A percentile compares a stretch with the other conserved stretches of the same genome.
Evolutionary conservation across 306 rosid species (phyloP).

Genomic region (Vicia sativa): DNA sequence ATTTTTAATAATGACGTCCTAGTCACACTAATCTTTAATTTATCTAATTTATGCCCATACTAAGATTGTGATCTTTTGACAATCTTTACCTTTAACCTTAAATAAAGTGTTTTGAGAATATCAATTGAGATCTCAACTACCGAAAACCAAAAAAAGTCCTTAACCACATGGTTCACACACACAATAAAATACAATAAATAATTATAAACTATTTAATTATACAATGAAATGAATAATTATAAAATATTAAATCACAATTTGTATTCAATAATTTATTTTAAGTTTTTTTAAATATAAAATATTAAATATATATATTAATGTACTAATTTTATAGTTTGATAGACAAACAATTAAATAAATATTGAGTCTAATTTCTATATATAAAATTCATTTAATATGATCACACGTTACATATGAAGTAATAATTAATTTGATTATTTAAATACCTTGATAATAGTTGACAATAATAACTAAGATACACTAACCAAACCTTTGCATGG

Average conservation of each 20-base stretch:
- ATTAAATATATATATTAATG: no score
- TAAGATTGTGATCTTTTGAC: slow-evolving; percentile 26
- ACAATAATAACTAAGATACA: neutral
- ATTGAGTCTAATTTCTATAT: neutral
- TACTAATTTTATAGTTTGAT: neutral
- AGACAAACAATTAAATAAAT: neutral
- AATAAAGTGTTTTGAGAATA: slow-evolving; percentile 28
- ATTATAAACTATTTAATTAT: no score
- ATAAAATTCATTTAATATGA: neutral
- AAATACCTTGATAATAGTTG: neutral
- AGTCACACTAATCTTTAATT: slow-evolving; percentile 6
- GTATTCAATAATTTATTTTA: neutral
- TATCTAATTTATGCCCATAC: slow-evolving; percentile 11
- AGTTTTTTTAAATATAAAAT: neutral
- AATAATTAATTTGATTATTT: neutral
- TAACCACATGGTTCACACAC: slow-evolving; percentile 15
- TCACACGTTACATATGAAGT: neutral
- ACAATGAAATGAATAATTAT: no score
- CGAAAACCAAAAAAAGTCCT: slow-evolving; percentile 7
- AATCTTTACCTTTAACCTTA: slow-evolving; percentile 43
- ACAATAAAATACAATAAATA: neutral
- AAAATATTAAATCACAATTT: no score
- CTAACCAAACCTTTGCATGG: slow-evolving; percentile 25
- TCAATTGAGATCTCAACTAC: slow-evolving; percentile 35
- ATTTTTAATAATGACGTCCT: neutral